Evolutionary conservation across 495 filamentous ascomycete species (phyloP), one percentile per base, ranked within the genome.

Genomic region (Annulohypoxylon moriforme): DNA sequence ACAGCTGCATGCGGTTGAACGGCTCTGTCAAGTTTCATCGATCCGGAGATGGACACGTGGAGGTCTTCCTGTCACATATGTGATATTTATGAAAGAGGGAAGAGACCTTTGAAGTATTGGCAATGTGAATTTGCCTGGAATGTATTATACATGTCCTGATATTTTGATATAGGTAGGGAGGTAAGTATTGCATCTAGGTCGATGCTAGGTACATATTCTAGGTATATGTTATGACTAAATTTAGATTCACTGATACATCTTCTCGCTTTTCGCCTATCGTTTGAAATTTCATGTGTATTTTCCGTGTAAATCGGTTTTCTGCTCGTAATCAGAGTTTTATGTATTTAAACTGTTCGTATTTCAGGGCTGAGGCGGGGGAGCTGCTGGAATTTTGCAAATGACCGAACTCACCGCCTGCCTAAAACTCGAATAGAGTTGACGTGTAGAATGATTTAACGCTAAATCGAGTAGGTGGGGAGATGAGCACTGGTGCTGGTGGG

Each of bases 391-490:
- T 29, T 49, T 53, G 49, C 25, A 53, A 33, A 55, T 60, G 46
- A 46, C 42, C 1, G 27, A 47, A 31, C 46, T 72, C 69, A 72
- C 69, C 69, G 69, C 69, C 64, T 72, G 44, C 69, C 67, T 34
- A 25, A 27, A 27, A 53, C 58, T 33, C 24, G 64, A 53, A 50
- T 29, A 63, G 60, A 64, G 38, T 65, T 68, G 60, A 72, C 64
- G 53, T 64, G 60, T 64, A 64, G 27, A 57, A 68, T 60, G 57
- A 47, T 60, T 71, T 63, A 66, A 58, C 50, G 66, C 71, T 69
- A 69, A 73, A 73, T 69, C 57, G 50, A 67, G 71, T 69, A 73
- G 46, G 71, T 73, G 71, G 71, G 71, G 65, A 57, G 53, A 63
- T 46, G 56, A 44, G 50, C 46, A n/a, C 24, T 14, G 22, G 22